Evolutionary conservation across 345 rosid genomes (phyloP).

Genomic region (Gossypium mustelinum): DNA sequence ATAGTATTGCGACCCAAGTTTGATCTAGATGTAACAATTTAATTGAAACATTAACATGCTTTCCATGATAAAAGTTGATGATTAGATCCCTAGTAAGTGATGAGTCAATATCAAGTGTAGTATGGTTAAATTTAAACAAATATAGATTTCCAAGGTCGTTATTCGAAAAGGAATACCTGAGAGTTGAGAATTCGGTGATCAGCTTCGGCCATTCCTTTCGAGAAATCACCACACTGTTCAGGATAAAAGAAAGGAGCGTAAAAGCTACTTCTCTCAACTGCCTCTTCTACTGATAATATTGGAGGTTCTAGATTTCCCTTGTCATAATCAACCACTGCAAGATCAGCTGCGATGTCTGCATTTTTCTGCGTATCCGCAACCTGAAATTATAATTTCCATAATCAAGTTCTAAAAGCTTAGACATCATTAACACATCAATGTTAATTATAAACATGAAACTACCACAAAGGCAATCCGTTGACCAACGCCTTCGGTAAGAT

Average conservation of each 20-base stretch:
- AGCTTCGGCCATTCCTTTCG: constrained; percentile 77
- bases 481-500: constrained; percentile 51
- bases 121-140: not conserved
- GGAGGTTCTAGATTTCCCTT: constrained; percentile 44
- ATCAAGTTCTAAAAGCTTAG: constrained; percentile 15
- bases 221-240: constrained; percentile 50
- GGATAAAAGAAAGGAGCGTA: constrained; percentile 48
- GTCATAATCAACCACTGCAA: constrained; percentile 60
- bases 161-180: too few relatives aligned
- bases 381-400: constrained; percentile 29
- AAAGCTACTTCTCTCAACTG: constrained; percentile 61
- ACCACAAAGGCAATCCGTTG: constrained; percentile 80
- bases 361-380: constrained; percentile 83
- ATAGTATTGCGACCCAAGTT: constrained; percentile 76
- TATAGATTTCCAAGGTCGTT: not conserved
- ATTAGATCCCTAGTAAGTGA: not conserved
- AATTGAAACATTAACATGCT: not conserved
- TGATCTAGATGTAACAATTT: constrained; percentile 37
- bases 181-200: constrained; percentile 58
- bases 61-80: not conserved
- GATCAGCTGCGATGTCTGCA: constrained; percentile 58
- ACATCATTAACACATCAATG: not conserved
- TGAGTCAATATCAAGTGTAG: not conserved
- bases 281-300: constrained; percentile 71
- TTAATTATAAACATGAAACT: constrained; percentile 12